Evolutionary conservation across 2,329 filamentous ascomycete species (phyloP).

Genomic region (Aspergillus intermedius): DNA sequence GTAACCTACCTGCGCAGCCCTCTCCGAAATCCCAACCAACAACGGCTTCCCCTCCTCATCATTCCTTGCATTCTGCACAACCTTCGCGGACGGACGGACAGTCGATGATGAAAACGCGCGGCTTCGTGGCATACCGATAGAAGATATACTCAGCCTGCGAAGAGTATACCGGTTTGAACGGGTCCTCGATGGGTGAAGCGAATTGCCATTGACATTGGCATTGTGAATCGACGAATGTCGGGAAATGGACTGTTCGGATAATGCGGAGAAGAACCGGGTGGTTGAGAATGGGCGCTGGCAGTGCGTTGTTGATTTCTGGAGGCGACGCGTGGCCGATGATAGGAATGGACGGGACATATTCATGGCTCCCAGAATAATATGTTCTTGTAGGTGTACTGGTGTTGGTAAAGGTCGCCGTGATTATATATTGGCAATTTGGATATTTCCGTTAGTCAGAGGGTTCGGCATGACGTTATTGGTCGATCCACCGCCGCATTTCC

Average conservation of each 20-base stretch:
- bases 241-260: conserved; percentile 22
- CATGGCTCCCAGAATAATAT: neutral
- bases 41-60: conserved; percentile 83
- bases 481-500: neutral
- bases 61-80: conserved; percentile 60
- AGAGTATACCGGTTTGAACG: neutral
- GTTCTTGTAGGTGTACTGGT: neutral
- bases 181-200: neutral
- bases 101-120: conserved; percentile 31
- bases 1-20: conserved; percentile 65
- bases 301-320: conserved; percentile 14
- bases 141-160: neutral
- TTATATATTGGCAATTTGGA: conserved; percentile 19
- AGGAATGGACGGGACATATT: conserved; percentile 27
- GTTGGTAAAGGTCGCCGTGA: conserved; percentile 1
- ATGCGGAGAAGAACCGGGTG: conserved; percentile 23
- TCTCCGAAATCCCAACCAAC: conserved; percentile 72
- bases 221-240: neutral
- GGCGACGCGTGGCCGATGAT: conserved; percentile 17
- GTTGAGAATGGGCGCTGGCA: conserved; percentile 16
- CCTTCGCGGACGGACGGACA: conserved; percentile 34
- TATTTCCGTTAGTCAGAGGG: conserved; percentile 22
- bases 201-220: neutral
- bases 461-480: conserved; percentile 24
- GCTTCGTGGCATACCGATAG: conserved; percentile 10